phyloP scores from a whole-genome alignment of 352 stramenopile genomes.

The Hyphochytrium catenoides region DNA sequence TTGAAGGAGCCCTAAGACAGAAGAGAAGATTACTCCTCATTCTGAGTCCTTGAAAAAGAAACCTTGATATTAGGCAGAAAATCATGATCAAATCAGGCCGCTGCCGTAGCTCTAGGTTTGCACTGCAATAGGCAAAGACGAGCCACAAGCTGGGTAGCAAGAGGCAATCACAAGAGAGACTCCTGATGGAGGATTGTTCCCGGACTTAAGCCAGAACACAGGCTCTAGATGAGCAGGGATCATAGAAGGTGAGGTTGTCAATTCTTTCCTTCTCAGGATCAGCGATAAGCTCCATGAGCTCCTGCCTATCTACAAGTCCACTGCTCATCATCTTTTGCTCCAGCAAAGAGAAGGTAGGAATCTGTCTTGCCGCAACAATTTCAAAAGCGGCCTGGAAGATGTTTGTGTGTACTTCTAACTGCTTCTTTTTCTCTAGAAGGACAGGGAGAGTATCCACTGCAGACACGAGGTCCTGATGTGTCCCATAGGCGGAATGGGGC shows the following conservation, averaged over 20 bases:
- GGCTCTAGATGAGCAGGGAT: too few relatives aligned
- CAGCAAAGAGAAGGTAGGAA: conserved; percentile 52
- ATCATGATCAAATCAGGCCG: too few relatives aligned
- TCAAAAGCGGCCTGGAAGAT: conserved; percentile 62
- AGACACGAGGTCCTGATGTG: conserved; percentile 46
- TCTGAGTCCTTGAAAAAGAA: too few relatives aligned
- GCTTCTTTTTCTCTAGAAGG: conserved; percentile 63
- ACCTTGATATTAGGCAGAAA: too few relatives aligned
- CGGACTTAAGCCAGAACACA: too few relatives aligned
- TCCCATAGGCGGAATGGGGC: too few relatives aligned
- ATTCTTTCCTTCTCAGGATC: conserved; percentile 25
- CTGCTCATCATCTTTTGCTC: conserved; percentile 62
- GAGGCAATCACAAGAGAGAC: too few relatives aligned
- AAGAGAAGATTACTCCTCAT: not conserved
- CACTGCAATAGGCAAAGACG: too few relatives aligned
- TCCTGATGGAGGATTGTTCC: too few relatives aligned
- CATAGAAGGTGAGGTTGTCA: too few relatives aligned
- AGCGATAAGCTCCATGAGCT: conserved; percentile 36
- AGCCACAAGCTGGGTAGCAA: too few relatives aligned
- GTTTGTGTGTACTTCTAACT: conserved; percentile 62
- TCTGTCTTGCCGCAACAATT: conserved; percentile 36
- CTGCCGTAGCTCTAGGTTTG: too few relatives aligned
- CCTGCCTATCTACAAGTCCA: conserved; percentile 29
- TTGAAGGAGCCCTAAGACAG: conserved; percentile 18
- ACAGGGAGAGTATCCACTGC: conserved; percentile 50